Conservation (phyloP, 2,329 filamentous ascomycete genomes). For the Ophiostoma ips region DNA sequence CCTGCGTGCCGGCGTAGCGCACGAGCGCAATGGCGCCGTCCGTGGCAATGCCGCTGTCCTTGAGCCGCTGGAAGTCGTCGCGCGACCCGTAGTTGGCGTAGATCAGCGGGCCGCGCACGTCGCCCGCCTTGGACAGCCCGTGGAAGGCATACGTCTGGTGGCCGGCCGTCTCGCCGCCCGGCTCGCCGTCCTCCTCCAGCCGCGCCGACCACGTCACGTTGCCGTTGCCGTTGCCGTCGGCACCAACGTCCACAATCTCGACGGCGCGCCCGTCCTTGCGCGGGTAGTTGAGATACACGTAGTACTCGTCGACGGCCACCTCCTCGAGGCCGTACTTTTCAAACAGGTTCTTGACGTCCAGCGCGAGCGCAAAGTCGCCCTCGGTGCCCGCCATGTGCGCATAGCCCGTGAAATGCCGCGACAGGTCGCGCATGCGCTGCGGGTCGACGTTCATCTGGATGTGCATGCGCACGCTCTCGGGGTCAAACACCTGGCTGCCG, state of each 20-base stretch:
- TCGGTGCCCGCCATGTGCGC: slow-evolving; percentile 91
- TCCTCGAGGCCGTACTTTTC: slow-evolving; percentile 57
- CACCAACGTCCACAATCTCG: slow-evolving; percentile 64
- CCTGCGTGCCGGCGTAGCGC: slow-evolving; percentile 61
- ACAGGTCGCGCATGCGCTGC: slow-evolving; percentile 53
- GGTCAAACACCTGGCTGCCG: slow-evolving; percentile 61
- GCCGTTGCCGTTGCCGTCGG: slow-evolving; percentile 44
- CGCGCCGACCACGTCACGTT: slow-evolving; percentile 58
- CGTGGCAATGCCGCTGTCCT: slow-evolving; percentile 57
- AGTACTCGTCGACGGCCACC: slow-evolving; percentile 62
- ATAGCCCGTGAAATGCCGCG: slow-evolving; percentile 66
- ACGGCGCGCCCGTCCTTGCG: slow-evolving; percentile 62
- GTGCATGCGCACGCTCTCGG: slow-evolving; percentile 65
- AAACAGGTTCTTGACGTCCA: slow-evolving; percentile 74
- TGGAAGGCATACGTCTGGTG: slow-evolving; percentile 72
- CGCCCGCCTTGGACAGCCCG: slow-evolving; percentile 73
- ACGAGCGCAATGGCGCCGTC: slow-evolving; percentile 75
- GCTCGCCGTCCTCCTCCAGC: slow-evolving; percentile 71
- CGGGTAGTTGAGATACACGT: slow-evolving; percentile 89
- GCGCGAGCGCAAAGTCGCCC: slow-evolving; percentile 73
- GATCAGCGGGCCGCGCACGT: slow-evolving; percentile 72
- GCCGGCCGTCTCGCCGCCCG: slow-evolving; percentile 45
- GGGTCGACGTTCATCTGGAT: slow-evolving; percentile 61
- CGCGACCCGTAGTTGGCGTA: slow-evolving; percentile 87
- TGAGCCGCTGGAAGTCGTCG: slow-evolving; percentile 64